A percentile compares a stretch with the other conserved stretches of the same genome.
Evolutionary conservation across 306 rosid genomes (phyloP).

Genomic region (Cicer chorassanicum): DNA sequence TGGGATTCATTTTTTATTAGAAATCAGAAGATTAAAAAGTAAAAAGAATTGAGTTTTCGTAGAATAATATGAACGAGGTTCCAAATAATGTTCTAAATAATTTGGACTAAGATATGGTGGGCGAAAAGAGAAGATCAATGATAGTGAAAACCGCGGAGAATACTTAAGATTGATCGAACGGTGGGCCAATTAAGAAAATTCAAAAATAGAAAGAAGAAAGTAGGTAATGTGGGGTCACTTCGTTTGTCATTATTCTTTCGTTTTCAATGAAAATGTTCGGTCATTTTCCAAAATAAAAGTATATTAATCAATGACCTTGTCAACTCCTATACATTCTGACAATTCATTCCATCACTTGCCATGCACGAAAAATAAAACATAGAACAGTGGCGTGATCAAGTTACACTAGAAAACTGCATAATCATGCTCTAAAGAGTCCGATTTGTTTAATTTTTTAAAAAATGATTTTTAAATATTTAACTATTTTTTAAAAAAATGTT

Average conservation of each 20-base stretch:
- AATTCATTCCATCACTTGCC: slow-evolving; percentile 33
- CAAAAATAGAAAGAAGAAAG: slow-evolving; percentile 9
- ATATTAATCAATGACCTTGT: slow-evolving; percentile 10
- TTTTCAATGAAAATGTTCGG: slow-evolving; percentile 45
- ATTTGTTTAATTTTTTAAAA: no score
- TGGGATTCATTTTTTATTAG: no score
- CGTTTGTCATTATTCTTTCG: slow-evolving; percentile 1
- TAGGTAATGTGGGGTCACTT: slow-evolving; percentile 41
- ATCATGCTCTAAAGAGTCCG: background rate
- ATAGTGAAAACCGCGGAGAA: slow-evolving; percentile 39
- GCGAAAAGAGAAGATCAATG: slow-evolving; percentile 2
- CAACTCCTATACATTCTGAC: slow-evolving; percentile 28
- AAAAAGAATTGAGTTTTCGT: no score
- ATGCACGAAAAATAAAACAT: slow-evolving; percentile 2
- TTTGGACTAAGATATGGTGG: slow-evolving; percentile 36
- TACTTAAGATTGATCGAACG: slow-evolving; percentile 14
- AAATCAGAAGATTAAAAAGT: no score
- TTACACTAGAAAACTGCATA: background rate
- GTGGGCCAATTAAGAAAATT: slow-evolving; percentile 24
- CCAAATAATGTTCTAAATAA: slow-evolving; percentile 43
- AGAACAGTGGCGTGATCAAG: background rate
- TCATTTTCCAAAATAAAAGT: slow-evolving; percentile 6
- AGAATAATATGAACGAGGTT: background rate
- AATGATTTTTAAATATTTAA: no score
- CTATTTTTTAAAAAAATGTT: no score